Evolutionary conservation across 2,329 filamentous ascomycete species (phyloP).

Genomic region (Fusarium staphyleae): DNA sequence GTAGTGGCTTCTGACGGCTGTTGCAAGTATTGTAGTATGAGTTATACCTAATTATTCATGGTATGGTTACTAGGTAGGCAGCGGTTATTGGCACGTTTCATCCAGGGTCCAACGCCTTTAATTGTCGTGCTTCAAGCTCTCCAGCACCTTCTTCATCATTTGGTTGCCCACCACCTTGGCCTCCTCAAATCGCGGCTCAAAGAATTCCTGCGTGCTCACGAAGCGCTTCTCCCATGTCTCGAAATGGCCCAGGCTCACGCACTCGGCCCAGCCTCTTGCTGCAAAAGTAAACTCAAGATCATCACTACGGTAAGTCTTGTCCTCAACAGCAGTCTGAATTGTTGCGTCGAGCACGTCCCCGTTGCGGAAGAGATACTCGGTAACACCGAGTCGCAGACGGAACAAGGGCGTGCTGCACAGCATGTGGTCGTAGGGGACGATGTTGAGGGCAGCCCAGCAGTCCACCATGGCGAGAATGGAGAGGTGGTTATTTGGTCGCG

Average conservation of each 20-base stretch:
- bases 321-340: conserved; percentile 83
- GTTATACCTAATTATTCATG: conserved; percentile 1
- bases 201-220: conserved; percentile 87
- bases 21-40: conserved; percentile 3
- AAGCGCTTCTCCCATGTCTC: conserved; percentile 93
- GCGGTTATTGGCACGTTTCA: not conserved
- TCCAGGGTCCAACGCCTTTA: not conserved
- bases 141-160: conserved; percentile 95
- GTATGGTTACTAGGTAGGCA: no score
- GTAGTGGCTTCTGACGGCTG: not conserved
- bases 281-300: conserved; percentile 98
- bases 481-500: conserved; percentile 89
- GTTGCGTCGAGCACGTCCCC: conserved; percentile 81
- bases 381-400: conserved; percentile 95
- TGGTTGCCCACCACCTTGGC: conserved; percentile 89
- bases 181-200: conserved; percentile 86
- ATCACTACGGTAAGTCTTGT: conserved; percentile 91
- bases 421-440: conserved; percentile 99
- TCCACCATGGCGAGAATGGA: conserved; percentile 96
- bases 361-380: conserved; percentile 92
- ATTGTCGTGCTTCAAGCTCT: conserved; percentile 66
- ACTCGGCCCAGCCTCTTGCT: conserved; percentile 93
- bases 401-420: conserved; percentile 98
- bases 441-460: conserved; percentile 93
- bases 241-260: conserved; percentile 89